These are phyloP conservation scores for Salix purpurea DNA, from an alignment of 345 rosid genomes.

Conservation along the genomic window DNA sequence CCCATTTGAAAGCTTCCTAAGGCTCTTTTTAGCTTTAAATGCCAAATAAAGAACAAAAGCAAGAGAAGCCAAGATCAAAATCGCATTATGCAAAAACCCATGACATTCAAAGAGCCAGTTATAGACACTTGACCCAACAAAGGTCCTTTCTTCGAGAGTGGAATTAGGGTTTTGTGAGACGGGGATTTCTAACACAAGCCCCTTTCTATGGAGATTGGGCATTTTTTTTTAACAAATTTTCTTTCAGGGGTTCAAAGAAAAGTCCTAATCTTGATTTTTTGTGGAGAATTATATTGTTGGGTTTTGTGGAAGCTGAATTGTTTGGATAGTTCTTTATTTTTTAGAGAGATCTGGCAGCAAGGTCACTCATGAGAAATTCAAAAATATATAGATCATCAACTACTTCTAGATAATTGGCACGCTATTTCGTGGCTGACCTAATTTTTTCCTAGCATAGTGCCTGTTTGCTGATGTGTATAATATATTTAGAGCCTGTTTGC, in stretches of 20 bases:
- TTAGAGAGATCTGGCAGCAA: too few species aligned
- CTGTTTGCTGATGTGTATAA: too few species aligned
- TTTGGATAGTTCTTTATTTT: not conserved
- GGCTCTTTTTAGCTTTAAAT: conserved; percentile 65
- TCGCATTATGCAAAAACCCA: conserved; percentile 68
- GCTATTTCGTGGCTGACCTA: too few species aligned
- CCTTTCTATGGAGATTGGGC: not conserved
- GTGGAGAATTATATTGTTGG: not conserved
- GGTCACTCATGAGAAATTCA: too few species aligned
- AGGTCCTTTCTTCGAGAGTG: conserved; percentile 19
- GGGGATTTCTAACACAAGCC: not conserved
- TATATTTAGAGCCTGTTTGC: too few species aligned
- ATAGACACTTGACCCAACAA: conserved; percentile 21
- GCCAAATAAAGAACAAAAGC: conserved; percentile 62
- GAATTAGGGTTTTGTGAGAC: conserved; percentile 33
- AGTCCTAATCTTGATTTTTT: not conserved
- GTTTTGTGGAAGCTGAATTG: not conserved
- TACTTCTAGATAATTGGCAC: too few species aligned
- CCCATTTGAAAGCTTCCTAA: conserved; percentile 61
- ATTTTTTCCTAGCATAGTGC: too few species aligned
- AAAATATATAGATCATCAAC: too few species aligned
- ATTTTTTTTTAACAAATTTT: not conserved
- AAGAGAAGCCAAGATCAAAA: conserved; percentile 51
- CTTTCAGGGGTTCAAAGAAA: not conserved
- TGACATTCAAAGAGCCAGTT: conserved; percentile 75